Evolutionary conservation across 148 eudicot genomes (phyloP).

Genomic region (Rhododendron williamsianum): DNA sequence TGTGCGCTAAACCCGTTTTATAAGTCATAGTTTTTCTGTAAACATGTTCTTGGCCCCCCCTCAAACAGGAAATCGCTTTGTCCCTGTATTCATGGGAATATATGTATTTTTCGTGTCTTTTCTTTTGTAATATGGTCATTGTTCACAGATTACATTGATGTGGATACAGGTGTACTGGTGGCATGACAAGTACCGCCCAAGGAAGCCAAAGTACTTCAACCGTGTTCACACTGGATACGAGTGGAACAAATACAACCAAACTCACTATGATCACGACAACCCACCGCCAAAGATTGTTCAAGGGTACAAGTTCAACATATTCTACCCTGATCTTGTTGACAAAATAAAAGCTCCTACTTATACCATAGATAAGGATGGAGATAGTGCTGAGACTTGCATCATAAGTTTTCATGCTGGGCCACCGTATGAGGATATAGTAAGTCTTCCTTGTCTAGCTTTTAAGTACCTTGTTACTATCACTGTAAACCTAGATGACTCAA

Average conservation of each 20-base stretch:
- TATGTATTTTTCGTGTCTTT: neutral
- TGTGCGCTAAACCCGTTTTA: neutral
- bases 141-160: conserved; percentile 2
- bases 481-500: neutral
- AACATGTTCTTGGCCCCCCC: neutral
- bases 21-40: neutral
- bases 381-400: conserved; percentile 84
- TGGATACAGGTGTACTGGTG: conserved; percentile 93
- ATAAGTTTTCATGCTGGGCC: conserved; percentile 97
- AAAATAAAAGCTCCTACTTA: conserved; percentile 76
- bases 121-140: neutral
- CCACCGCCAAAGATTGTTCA: conserved; percentile 96
- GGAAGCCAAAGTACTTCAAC: conserved; percentile 96
- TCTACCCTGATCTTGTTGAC: conserved; percentile 96
- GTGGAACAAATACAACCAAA: conserved; percentile 99
- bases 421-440: conserved; percentile 96
- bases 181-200: conserved; percentile 97
- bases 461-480: neutral
- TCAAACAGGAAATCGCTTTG: neutral
- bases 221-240: conserved; percentile 99
- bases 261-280: conserved; percentile 95
- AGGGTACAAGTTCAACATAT: conserved; percentile 97
- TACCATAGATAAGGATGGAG: conserved; percentile 86
- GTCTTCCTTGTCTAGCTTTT: conserved; percentile 20
- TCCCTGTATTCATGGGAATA: neutral